Conservation (phyloP, 345 rosid genomes). For the Populus nigra region DNA sequence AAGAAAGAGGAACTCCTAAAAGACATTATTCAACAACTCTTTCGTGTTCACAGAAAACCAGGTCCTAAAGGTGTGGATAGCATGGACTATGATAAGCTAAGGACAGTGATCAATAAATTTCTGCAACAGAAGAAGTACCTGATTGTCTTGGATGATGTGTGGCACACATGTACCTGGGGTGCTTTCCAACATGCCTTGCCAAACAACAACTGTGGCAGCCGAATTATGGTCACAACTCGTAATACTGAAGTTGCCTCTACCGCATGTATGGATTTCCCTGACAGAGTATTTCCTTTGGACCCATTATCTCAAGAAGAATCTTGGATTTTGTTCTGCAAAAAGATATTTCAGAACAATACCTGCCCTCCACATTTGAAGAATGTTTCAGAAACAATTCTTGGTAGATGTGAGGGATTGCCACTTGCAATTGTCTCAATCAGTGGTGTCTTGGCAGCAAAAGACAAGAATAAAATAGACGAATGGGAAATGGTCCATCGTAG, state of each 20-base stretch:
- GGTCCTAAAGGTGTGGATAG: conserved; percentile 4
- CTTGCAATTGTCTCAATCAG: conserved; percentile 29
- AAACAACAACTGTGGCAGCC: conserved; percentile 10
- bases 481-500: conserved; percentile 8
- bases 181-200: conserved; percentile 25
- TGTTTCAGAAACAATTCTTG: conserved; percentile 9
- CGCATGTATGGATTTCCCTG: conserved; percentile 8
- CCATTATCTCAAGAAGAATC: conserved; percentile 16
- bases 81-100: not conserved
- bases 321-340: conserved; percentile 24
- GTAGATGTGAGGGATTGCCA: conserved; percentile 28
- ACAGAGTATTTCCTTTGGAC: conserved; percentile 9
- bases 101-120: not conserved
- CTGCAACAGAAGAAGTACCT: conserved; percentile 17
- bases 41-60: not conserved
- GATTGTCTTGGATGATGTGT: conserved; percentile 24
- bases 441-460: conserved; percentile 14
- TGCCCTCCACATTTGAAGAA: conserved; percentile 22
- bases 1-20: conserved; percentile 13
- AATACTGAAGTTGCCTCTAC: conserved; percentile 18
- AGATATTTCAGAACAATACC: conserved; percentile 13
- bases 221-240: conserved; percentile 31
- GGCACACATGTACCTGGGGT: conserved; percentile 19
- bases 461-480: not conserved
- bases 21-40: conserved; percentile 14